These are phyloP conservation scores for Isoetes taiwanensis DNA, from an alignment of 75 land plant species.

Conservation along the genomic window DNA sequence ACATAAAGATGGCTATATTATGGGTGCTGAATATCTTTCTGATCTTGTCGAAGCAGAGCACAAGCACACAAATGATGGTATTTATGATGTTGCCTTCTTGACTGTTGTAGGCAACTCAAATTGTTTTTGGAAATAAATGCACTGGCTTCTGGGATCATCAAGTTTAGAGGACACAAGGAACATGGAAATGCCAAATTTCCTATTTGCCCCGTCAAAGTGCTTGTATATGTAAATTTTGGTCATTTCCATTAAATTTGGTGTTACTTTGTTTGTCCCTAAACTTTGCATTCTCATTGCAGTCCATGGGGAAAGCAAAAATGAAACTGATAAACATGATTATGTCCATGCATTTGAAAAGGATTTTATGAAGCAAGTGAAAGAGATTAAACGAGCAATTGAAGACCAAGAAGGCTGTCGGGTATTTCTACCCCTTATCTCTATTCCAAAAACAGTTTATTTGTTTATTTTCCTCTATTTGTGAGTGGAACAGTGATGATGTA, in stretches of 20 bases:
- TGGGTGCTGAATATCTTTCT: conserved; percentile 83
- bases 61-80: conserved; percentile 5
- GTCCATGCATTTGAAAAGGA: conserved; percentile 36
- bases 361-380: conserved; percentile 56
- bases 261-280: too few species aligned
- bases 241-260: too few species aligned
- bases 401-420: conserved; percentile 95
- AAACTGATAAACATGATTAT: conserved; percentile 13
- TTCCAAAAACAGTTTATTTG: neutral
- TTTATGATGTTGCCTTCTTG: too few species aligned
- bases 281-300: too few species aligned
- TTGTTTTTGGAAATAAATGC: too few species aligned
- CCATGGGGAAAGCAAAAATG: conserved; percentile 3
- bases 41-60: conserved; percentile 93
- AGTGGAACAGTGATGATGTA: too few species aligned
- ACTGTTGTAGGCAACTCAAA: too few species aligned
- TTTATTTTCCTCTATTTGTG: neutral
- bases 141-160: too few species aligned
- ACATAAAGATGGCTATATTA: conserved; percentile 58
- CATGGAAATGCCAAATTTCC: too few species aligned
- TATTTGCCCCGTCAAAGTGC: too few species aligned
- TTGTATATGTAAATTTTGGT: too few species aligned
- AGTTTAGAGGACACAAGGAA: too few species aligned
- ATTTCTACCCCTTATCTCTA: neutral
- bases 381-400: conserved; percentile 63